Base-by-base conservation (phyloP, 192 early-diverging fungal genomes). In the Coemansia sp. region DNA sequence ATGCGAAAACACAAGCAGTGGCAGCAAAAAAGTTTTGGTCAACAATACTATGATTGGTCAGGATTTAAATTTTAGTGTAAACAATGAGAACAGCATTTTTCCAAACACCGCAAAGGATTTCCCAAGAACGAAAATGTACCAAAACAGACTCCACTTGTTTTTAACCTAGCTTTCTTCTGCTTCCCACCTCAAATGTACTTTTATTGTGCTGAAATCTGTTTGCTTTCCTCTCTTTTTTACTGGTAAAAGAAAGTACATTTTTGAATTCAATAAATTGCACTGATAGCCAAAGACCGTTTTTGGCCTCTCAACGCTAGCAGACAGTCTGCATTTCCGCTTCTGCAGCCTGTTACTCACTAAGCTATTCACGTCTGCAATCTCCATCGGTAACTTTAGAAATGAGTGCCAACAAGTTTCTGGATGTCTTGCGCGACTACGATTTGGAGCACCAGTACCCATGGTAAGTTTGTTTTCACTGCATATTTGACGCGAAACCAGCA, bases 381-480 rank as follows among this genome's bases (percentile, higher is more conserved):
- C 29, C 15, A 10, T 29, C 20, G 37, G 8, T 45, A 20, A 4
- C 20, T 3, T 36, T 50, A 27, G 54, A 14, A 15, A 75, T 77
- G 74, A 77, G 74, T 34, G 64, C 68, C 29, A 66, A 66, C 57
- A 64, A 77, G 27, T 71, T 71, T 36, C 67, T 77, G 2, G 68
- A 70, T 48, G 56, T 54, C n/a, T 55, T 77, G 23, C 68, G 68
- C 40, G 50, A 55, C 34, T 67, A 58, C 30, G 65, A 71, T 15
- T 54, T 77, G 50, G 74, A 77, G 42, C 74, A 77, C 58, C 68
- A 70, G 48, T 77, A 77, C 42, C 74, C 74, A 28, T 77, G 64
- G 71, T 67, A 67, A 52, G 70, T 63, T 22, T 57, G 28, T 9
- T 36, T 50, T 22, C 19, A 36, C 5, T 36, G 1, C 27, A 23